Evolutionary conservation across 495 filamentous ascomycete species (phyloP).

Genomic region (Hypoxylon perforatum): DNA sequence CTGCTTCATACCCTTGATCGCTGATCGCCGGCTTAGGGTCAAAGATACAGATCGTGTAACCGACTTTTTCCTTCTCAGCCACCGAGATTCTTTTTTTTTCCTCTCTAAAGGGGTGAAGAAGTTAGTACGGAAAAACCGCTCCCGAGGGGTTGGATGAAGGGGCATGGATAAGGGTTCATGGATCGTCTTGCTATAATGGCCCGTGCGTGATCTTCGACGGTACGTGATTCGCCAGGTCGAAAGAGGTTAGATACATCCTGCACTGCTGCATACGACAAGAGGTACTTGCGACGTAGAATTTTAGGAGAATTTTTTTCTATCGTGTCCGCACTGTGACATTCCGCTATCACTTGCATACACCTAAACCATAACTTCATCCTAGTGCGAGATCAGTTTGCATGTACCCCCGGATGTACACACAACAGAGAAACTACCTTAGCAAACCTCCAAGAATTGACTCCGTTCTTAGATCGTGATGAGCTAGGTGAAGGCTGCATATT

Average conservation of each 20-base stretch:
- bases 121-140: slow-evolving; percentile 26
- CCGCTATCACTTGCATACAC: slow-evolving; percentile 40
- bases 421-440: slow-evolving; percentile 5
- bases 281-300: background rate
- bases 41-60: slow-evolving; percentile 20
- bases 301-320: background rate
- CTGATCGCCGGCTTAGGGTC: slow-evolving; percentile 10
- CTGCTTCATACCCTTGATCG: slow-evolving; percentile 34
- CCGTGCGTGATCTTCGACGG: slow-evolving; percentile 29
- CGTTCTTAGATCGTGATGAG: background rate
- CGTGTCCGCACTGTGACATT: slow-evolving; percentile 32
- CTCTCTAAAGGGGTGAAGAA: slow-evolving; percentile 4
- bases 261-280: background rate
- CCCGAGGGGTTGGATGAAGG: slow-evolving; percentile 8
- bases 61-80: slow-evolving; percentile 9
- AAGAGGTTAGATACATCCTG: slow-evolving; percentile 12
- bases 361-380: slow-evolving; percentile 15
- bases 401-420: slow-evolving; percentile 7
- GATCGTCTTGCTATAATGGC: slow-evolving; percentile 21
- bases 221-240: slow-evolving; percentile 17
- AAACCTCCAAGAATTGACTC: slow-evolving; percentile 5
- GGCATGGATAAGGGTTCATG: too few relatives aligned
- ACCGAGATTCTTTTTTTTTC: too few relatives aligned
- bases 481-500: background rate
- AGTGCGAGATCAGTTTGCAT: slow-evolving; percentile 13